Evolutionary conservation across 176 grass and related monocot genomes (phyloP), one percentile per base, ranked within the genome.

Genomic region (Ananas comosus): DNA sequence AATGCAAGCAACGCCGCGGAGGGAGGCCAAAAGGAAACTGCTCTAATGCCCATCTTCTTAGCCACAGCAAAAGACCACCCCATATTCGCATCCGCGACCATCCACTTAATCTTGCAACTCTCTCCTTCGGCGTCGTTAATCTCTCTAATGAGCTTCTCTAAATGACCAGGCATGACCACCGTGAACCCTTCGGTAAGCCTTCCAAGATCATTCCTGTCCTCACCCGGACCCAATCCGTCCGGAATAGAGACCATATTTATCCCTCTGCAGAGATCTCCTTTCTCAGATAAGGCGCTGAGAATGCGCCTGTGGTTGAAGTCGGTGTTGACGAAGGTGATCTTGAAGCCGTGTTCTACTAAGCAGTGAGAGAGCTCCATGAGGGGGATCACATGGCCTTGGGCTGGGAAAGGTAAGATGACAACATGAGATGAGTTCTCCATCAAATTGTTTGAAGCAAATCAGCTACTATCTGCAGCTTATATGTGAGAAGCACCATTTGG

Each of bases 301-400:
- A 92, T 70, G 13, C 79, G 71, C 49, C 51, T 74, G 51, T 87
- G 83, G 83, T 86, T 53, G 33, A 94, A 82, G 50, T 89, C 79
- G 17, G 89, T 92, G 82, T 92, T 92, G 67, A 88, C 47, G 61
- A 92, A 88, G 76, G 85, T 92, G 66, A 92, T 80, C 74, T 92
- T 72, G 82, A 92, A 83, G 16, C 85, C 89, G n/a, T 79, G 82
- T 59, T 85, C 79, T 16, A 80, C 85, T 2, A 92, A 86, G 63
- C 73, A 59, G 85, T 92, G 89, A 50, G 82, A 80, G 72, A 88
- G 89, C 72, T 88, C 89, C 89, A 92, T 88, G 27, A 92, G 17
- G 28, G 89, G 89, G 11, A 71, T 68, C 48, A 88, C 80, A 69
- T 92, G 89, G 68, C 85, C 89, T 80, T 91, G 89, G 64, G 71